These are phyloP conservation scores for Pouteria glomerata DNA, from an alignment of 148 eudicot species.

Conservation along the genomic window DNA sequence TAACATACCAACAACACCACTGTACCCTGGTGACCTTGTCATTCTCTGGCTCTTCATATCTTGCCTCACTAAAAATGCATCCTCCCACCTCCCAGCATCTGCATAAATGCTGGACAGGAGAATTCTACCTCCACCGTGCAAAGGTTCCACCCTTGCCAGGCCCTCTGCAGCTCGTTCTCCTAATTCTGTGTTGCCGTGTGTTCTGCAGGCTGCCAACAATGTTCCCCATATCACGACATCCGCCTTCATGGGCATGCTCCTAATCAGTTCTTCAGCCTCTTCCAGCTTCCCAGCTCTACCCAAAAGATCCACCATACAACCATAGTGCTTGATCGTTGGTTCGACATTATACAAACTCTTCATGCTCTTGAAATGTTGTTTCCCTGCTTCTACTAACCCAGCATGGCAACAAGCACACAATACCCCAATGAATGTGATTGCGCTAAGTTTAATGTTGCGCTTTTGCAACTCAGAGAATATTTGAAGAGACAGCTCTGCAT, in stretches of 20 bases:
- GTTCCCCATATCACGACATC: constrained; percentile 89
- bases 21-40: constrained; percentile 62
- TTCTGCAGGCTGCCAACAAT: constrained; percentile 67
- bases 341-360: constrained; percentile 36
- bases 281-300: constrained; percentile 64
- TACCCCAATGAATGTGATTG: constrained; percentile 80
- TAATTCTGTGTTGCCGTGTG: constrained; percentile 53
- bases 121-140: constrained; percentile 73
- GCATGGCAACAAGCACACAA: constrained; percentile 82
- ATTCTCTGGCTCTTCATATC: constrained; percentile 40
- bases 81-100: constrained; percentile 74
- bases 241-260: constrained; percentile 79
- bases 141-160: constrained; percentile 51
- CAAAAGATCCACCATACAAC: constrained; percentile 84
- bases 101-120: constrained; percentile 74
- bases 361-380: constrained; percentile 57
- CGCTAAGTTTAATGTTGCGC: constrained; percentile 40
- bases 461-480: constrained; percentile 50
- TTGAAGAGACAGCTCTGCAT: constrained; percentile 49
- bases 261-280: constrained; percentile 69
- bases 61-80: constrained; percentile 48
- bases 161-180: constrained; percentile 66
- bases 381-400: constrained; percentile 68
- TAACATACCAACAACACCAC: constrained; percentile 48
- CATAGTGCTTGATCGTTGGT: constrained; percentile 77